phyloP scores from a whole-genome alignment of 2,329 filamentous ascomycete genomes.

The Exophiala sideris region DNA sequence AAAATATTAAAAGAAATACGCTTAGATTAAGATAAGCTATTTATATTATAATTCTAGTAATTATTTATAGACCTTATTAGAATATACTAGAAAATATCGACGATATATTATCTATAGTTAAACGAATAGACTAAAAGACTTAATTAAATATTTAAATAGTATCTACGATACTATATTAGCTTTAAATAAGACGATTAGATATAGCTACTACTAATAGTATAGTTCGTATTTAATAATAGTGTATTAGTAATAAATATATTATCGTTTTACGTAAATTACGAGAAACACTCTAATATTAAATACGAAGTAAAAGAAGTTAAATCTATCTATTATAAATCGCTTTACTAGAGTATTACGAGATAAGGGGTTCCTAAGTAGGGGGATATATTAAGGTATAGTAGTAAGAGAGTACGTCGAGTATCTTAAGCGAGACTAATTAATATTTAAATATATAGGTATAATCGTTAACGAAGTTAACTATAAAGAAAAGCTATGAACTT shows the following conservation, averaged over 20 bases:
- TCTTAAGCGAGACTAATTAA: no score
- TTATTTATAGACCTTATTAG: background rate
- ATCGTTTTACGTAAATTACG: no score
- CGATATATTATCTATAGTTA: constrained; percentile 14
- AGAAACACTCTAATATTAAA: no score
- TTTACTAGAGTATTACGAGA: no score
- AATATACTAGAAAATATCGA: constrained; percentile 9
- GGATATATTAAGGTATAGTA: no score
- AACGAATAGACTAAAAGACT: constrained; percentile 16
- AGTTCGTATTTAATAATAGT: constrained; percentile 8
- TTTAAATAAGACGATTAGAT: constrained; percentile 19
- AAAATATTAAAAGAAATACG: background rate
- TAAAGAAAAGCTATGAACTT: no score
- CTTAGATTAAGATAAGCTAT: background rate
- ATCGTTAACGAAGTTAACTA: no score
- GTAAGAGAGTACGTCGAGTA: no score
- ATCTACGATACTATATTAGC: constrained; percentile 20
- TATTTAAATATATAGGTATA: no score
- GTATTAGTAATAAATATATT: constrained; percentile 4
- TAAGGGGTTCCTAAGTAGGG: no score
- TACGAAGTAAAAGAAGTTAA: no score
- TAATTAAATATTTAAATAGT: constrained; percentile 22
- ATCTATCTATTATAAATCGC: no score
- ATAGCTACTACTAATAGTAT: constrained; percentile 1
- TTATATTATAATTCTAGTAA: constrained; percentile 3